Evolutionary conservation across 768 basidiomycete species (phyloP), one percentile per base, ranked within the genome.

Genomic region (Lactarius sanguifluus): DNA sequence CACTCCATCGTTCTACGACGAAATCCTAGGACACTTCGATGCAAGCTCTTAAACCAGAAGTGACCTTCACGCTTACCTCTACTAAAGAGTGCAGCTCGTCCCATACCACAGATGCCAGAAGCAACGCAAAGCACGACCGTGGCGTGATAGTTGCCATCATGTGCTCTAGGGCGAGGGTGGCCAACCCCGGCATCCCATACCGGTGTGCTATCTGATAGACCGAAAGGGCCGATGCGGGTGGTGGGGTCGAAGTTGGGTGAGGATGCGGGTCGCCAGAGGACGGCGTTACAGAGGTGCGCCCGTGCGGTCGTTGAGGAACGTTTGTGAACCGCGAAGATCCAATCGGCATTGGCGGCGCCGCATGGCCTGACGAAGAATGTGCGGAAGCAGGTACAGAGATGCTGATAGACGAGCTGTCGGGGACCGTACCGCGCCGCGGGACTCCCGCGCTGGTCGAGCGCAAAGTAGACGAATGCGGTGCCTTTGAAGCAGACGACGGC

Each of bases 131-230:
- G 70, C 87, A 85, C 5, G 84, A 82, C 68, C 83, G 81, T 3
- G 87, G 85, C 3, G 86, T 86, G 43, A 93, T 81, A 8, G 85
- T 88, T 7, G 81, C 79, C 80, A 92, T 82, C 72, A 91, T 86
- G 74, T 91, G 89, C 60, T 89, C 88, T 64, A 89, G 75, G 8
- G 90, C 89, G 28, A 91, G 81, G 25, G 79, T 72, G n/a, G 85
- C 84, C 28, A 93, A 81, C 9, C 80, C 82, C 4, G 85, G 84
- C 79, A 93, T 85, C 2, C 78, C 78, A 75, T 92, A 93, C 60
- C 89, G 82, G 77, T 93, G 89, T 4, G 90, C 88, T 13, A 91
- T 81, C 69, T 89, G 88, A 76, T 90, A 93, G 70, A 92, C 83
- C 0, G 86, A 85, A 57, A 93, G 75, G 2, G 90, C 89, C 28